These are phyloP conservation scores for Celoporthe dispersa DNA, from an alignment of 2,329 filamentous ascomycete genomes.

Conservation along the genomic window DNA sequence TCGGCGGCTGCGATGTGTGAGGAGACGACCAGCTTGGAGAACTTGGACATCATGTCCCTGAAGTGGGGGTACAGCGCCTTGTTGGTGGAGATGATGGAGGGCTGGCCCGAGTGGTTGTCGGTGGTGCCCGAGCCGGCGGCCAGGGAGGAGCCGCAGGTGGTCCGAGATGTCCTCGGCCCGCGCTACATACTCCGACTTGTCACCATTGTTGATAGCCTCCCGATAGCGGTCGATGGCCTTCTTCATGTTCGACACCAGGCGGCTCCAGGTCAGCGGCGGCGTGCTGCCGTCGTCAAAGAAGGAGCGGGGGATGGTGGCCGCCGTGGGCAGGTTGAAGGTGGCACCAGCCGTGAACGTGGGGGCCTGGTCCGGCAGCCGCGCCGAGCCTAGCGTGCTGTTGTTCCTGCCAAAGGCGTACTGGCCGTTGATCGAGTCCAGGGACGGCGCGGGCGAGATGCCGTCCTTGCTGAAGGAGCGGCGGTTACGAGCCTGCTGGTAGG, in stretches of 20 bases:
- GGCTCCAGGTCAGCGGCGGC: constrained; percentile 83
- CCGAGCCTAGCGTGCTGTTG: constrained; percentile 37
- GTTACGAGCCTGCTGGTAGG: constrained; percentile 54
- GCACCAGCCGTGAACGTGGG: constrained; percentile 61
- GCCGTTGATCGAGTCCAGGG: constrained; percentile 86
- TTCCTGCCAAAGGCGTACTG: constrained; percentile 60
- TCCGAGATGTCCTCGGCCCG: constrained; percentile 98
- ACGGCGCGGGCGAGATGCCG: constrained; percentile 82
- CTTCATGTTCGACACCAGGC: constrained; percentile 91
- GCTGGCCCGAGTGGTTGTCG: constrained; percentile 97
- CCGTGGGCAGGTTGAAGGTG: constrained; percentile 60
- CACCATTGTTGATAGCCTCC: constrained; percentile 81
- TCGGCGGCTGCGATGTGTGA: constrained; percentile 97
- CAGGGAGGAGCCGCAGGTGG: constrained; percentile 87
- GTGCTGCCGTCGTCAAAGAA: constrained; percentile 91
- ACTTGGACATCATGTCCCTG: constrained; percentile 99
- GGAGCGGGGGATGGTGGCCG: constrained; percentile 71
- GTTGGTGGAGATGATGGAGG: constrained; percentile 98
- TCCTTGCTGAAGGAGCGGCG: constrained; percentile 69
- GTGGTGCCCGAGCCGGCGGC: constrained; percentile 96
- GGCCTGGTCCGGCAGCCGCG: constrained; percentile 42
- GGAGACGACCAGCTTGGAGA: constrained; percentile 97
- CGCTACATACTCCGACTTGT: constrained; percentile 88
- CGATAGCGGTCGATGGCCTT: constrained; percentile 87
- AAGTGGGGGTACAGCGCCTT: constrained; percentile 97